Conservation (phyloP, 345 rosid species). For the Corchorus olitorius region DNA sequence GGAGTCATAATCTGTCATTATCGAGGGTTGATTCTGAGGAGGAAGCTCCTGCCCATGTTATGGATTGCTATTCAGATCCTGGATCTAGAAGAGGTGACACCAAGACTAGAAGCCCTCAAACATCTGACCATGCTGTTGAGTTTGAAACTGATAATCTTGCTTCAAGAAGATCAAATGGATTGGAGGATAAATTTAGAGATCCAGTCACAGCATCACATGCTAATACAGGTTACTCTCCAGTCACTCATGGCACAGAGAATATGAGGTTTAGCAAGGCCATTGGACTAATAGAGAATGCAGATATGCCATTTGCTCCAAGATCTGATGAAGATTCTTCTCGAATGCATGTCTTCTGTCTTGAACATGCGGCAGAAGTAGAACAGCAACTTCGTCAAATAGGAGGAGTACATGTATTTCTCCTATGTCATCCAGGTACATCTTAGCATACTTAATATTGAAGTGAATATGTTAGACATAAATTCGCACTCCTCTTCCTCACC, state of each 20-base stretch:
- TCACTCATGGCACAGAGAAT: conserved; percentile 36
- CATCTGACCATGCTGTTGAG: conserved; percentile 23
- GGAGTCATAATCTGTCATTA: conserved; percentile 16
- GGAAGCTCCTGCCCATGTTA: conserved; percentile 35
- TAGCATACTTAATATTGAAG: not conserved
- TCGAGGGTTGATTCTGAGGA: conserved; percentile 27
- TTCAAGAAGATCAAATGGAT: conserved; percentile 34
- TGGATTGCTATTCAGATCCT: conserved; percentile 33
- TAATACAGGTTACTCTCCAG: conserved; percentile 33
- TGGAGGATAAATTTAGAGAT: conserved; percentile 31
- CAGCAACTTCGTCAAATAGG: conserved; percentile 78
- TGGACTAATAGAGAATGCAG: conserved; percentile 33
- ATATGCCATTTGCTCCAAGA: conserved; percentile 42
- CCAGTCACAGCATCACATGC: conserved; percentile 24
- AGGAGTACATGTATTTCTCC: conserved; percentile 73
- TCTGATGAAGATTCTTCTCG: conserved; percentile 79
- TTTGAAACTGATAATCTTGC: conserved; percentile 37
- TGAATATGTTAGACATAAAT: not conserved
- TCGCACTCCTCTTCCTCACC: not conserved
- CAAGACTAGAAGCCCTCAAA: conserved; percentile 34
- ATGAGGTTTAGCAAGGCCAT: conserved; percentile 31
- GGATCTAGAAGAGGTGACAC: conserved; percentile 28
- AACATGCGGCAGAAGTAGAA: conserved; percentile 94
- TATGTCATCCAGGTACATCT: conserved; percentile 85
- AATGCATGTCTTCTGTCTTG: conserved; percentile 91